These are phyloP conservation scores for Marchantia polymorpha DNA, from an alignment of 225 moss, liverwort and hornwort genomes.

Conservation along the genomic window DNA sequence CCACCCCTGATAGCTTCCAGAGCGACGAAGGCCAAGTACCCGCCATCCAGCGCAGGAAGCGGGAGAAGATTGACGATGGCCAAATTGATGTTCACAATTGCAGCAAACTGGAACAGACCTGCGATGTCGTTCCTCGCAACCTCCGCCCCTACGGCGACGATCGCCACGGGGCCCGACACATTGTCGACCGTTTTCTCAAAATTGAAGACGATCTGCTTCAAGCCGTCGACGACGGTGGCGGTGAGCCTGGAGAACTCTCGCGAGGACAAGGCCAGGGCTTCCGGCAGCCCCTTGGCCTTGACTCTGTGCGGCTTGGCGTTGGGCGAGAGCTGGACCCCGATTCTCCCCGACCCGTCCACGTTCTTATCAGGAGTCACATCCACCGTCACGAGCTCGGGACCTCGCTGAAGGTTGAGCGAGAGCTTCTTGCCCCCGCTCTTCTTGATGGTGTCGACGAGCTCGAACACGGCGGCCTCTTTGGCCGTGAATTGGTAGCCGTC, in stretches of 20 bases:
- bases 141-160: conserved; percentile 92
- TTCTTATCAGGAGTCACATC: conserved; percentile 70
- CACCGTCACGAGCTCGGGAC: conserved; percentile 41
- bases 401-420: conserved; percentile 53
- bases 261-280: conserved; percentile 51
- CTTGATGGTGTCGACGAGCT: conserved; percentile 86
- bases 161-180: conserved; percentile 83
- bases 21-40: conserved; percentile 72
- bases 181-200: conserved; percentile 92
- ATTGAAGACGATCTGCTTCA: conserved; percentile 81
- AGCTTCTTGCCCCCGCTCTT: conserved; percentile 57
- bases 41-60: conserved; percentile 87
- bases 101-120: conserved; percentile 89
- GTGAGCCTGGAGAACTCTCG: conserved; percentile 63
- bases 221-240: conserved; percentile 54
- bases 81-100: conserved; percentile 86
- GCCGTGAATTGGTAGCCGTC: conserved; percentile 53
- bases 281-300: conserved; percentile 53
- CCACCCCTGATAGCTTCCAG: conserved; percentile 82
- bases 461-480: conserved; percentile 66
- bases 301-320: conserved; percentile 75
- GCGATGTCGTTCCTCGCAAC: conserved; percentile 79
- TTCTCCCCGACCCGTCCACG: conserved; percentile 77
- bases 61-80: conserved; percentile 84
- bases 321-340: conserved; percentile 88